Conservation (phyloP, 805 yeast species). For the Saccharomyces jurei region DNA sequence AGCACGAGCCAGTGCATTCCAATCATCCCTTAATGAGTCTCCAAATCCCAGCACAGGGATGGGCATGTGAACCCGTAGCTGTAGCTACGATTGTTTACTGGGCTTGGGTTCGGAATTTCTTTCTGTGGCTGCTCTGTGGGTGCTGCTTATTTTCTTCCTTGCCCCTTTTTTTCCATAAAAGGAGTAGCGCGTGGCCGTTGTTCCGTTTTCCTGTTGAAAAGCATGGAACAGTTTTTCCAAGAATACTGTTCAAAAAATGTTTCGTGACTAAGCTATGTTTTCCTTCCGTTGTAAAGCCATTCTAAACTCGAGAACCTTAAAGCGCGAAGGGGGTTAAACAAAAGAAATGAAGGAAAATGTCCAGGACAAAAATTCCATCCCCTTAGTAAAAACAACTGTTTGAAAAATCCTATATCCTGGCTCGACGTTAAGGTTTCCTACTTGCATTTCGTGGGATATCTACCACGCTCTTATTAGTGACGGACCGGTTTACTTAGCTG, state of each 20-base stretch:
- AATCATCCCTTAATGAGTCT: background rate
- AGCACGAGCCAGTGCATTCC: background rate
- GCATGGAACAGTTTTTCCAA: background rate
- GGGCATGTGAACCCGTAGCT: background rate
- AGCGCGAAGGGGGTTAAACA: background rate
- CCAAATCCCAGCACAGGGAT: background rate
- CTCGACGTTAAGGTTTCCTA: too few relatives aligned
- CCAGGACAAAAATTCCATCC: too few relatives aligned
- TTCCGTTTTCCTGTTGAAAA: background rate
- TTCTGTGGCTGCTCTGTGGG: background rate
- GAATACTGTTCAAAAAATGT: background rate
- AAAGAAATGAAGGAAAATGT: too few relatives aligned
- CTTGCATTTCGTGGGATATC: too few relatives aligned
- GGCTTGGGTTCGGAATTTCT: background rate
- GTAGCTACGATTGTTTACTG: background rate
- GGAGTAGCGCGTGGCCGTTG: background rate
- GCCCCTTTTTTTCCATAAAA: background rate
- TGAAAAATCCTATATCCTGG: too few relatives aligned
- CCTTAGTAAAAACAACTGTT: too few relatives aligned
- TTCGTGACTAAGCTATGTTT: background rate
- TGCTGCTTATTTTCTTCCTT: background rate
- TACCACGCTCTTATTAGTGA: too few relatives aligned
- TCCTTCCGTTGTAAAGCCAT: background rate
- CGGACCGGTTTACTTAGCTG: background rate
- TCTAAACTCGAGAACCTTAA: background rate